Evolutionary conservation across 805 yeast genomes (phyloP), one percentile per base, ranked within the genome.

Genomic region (Nakazawaea holstii): DNA sequence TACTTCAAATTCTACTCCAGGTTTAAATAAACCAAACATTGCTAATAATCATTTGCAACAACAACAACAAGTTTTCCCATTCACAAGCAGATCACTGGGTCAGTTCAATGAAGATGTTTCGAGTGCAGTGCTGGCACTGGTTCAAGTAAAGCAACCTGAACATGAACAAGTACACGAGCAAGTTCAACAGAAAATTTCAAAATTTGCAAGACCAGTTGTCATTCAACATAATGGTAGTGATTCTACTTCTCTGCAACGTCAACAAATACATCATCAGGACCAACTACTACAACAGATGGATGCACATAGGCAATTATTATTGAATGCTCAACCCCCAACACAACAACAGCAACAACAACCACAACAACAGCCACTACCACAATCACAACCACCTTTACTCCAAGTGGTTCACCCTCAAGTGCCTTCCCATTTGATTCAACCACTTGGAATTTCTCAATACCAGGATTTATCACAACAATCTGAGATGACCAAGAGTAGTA

Each of bases 81-180:
- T 32, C 37, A 41, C 14, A 6, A 33, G 20, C 11, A 41, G 43
- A 37, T 17, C 48, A 7, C 43, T 46, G 46, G 39, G 39, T n/a
- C 52, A 45, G 26, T 49, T 46, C 33, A 39, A 41, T 20, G 52
- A 49, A 28, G 52, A 49, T 29, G 49, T 49, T 13, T 42, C 49
- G 8, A 42, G 39, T n/a, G 52, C 52, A 7, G 51, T 48, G 11
- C 44, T 44, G 38, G 49, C 43, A 15, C 49, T 47, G 43, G 49
- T 43, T 13, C 42, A 42, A 10, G 49, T 36, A n/a, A 56, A 52
- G 20, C 50, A 44, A 26, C 53, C 51, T 29, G 52, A 49, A 30
- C 59, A 54, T 31, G 54, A 53, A 15, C 56, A 46, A 20, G 51
- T 49, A 5, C 54, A 49, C 35, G 51, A 53, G 24, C 40, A 42